Evolutionary conservation across 108 stramenopile genomes (phyloP), one percentile per base, ranked within the genome.

Genomic region (Aureococcus anophagefferens): DNA sequence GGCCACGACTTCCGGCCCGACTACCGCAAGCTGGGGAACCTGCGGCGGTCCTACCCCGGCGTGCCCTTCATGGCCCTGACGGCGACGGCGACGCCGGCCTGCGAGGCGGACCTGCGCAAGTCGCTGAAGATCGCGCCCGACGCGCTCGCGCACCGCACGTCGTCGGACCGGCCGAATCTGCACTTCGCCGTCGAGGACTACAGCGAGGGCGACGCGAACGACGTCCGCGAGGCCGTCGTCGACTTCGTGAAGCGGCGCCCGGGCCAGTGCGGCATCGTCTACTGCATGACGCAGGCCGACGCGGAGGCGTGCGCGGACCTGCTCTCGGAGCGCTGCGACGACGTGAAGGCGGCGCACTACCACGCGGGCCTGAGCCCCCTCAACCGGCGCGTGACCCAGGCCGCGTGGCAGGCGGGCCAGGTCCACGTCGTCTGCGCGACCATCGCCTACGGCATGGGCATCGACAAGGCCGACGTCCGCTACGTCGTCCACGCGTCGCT

Each of bases 61-160:
- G 93, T 97, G 0, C 97, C 98, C 15, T 74, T 98, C 32, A 92
- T 96, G 89, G 94, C 96, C 0, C 82, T 99, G 59, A 99, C 98
- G 29, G 98, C 98, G 17, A 99, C 98, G 25, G 51, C 51, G 51
- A 59, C 51, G 21, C 51, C 17, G 25, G 51, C 51, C 21, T 25
- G 21, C 21, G 21, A 25, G 21, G 25, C 21, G 21, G 51, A 59
- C 25, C 21, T 59, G 25, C 51, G 51, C 21, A 59, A 59, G 51
- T 59, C 51, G 21, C 51, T 59, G 21, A 59, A 59, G 51, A 59
- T 59, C 21, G 1, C 17, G 21, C 14, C 51, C 21, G 25, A 18
- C 21, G 51, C 51, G 21, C 51, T 25, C 21, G 51, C 25, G 67
- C 95, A 89, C 69, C 76, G 76, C 70, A 87, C 83, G 11, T 95